Conservation (phyloP, 2,329 filamentous ascomycete species). For the Calonectria pseudoturangicola region DNA sequence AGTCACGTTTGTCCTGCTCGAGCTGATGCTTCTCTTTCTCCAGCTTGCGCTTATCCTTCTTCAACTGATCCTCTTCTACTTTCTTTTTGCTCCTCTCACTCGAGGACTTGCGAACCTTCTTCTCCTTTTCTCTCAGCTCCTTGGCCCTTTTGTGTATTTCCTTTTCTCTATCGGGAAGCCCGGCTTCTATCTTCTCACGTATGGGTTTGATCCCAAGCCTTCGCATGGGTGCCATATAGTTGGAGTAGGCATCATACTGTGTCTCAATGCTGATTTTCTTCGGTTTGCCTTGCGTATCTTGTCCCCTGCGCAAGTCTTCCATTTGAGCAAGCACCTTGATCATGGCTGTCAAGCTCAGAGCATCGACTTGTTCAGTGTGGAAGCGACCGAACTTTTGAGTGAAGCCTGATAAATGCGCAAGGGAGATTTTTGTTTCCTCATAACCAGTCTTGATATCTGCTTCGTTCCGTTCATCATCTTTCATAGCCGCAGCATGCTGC, state of each 20-base stretch:
- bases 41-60: slow-evolving; percentile 9
- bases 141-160: background rate
- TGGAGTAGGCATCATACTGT: slow-evolving; percentile 42
- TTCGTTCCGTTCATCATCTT: background rate
- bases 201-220: slow-evolving; percentile 38
- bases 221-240: slow-evolving; percentile 50
- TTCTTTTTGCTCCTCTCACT: slow-evolving; percentile 24
- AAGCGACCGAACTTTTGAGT: slow-evolving; percentile 44
- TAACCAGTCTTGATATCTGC: background rate
- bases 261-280: slow-evolving; percentile 45
- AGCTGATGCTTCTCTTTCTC: slow-evolving; percentile 6
- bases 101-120: slow-evolving; percentile 20
- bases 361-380: slow-evolving; percentile 42
- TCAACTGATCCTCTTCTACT: background rate
- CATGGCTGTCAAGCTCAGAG: slow-evolving; percentile 40
- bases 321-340: slow-evolving; percentile 45
- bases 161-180: background rate
- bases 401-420: slow-evolving; percentile 39
- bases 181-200: background rate
- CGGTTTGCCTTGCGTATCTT: slow-evolving; percentile 37
- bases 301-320: slow-evolving; percentile 43
- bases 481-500: slow-evolving; percentile 6
- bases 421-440: background rate
- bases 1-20: slow-evolving; percentile 27
- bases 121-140: background rate